Conservation (phyloP, 2,329 filamentous ascomycete species). For the Periglandula ipomoeae region DNA sequence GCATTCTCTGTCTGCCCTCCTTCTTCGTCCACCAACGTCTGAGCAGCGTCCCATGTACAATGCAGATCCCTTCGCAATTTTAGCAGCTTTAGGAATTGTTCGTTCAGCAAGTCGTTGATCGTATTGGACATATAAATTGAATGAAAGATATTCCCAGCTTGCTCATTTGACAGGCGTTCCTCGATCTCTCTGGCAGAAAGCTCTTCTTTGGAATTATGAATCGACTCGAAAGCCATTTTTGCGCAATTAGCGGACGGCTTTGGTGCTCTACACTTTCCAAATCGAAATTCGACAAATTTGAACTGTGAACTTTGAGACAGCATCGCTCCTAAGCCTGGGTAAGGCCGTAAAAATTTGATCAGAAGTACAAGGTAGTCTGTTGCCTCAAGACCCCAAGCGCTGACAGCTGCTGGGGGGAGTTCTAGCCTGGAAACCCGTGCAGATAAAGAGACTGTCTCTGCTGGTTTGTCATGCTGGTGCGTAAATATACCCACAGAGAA, state of each 20-base stretch:
- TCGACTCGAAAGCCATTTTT: constrained; percentile 34
- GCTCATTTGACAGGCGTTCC: not conserved
- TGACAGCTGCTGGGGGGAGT: constrained; percentile 63
- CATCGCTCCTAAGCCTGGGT: constrained; percentile 45
- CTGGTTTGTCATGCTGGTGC: constrained; percentile 33
- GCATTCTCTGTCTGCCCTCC: not conserved
- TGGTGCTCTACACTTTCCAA: constrained; percentile 63
- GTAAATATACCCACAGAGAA: constrained; percentile 60
- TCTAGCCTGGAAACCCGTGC: constrained; percentile 60
- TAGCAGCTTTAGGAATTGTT: constrained; percentile 53
- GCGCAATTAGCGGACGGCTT: constrained; percentile 56
- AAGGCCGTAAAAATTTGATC: constrained; percentile 53
- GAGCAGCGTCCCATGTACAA: constrained; percentile 49
- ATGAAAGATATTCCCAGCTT: constrained; percentile 10
- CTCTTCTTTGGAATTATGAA: constrained; percentile 6
- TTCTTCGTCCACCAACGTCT: constrained; percentile 8
- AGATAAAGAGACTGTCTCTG: constrained; percentile 52
- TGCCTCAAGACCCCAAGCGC: constrained; percentile 64
- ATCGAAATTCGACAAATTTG: constrained; percentile 42
- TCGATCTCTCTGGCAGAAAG: not conserved
- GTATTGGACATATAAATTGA: constrained; percentile 64
- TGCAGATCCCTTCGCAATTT: constrained; percentile 43
- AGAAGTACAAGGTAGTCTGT: constrained; percentile 67
- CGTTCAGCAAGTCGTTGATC: constrained; percentile 50
- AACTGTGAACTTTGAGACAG: constrained; percentile 33